phyloP scores from a whole-genome alignment of 352 stramenopile genomes.

The Pseudoperonospora humuli region DNA sequence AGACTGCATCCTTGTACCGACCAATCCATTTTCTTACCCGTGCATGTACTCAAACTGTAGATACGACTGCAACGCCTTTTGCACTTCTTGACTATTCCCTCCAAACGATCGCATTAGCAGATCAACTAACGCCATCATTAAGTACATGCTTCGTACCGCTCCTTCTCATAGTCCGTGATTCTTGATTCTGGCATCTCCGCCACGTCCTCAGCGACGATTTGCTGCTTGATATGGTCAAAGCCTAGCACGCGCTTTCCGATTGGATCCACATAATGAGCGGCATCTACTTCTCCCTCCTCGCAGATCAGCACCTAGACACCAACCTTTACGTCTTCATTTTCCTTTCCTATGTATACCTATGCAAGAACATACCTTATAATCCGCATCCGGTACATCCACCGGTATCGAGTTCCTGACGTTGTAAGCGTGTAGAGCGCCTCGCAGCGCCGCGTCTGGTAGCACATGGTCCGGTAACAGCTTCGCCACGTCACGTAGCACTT shows the following conservation, averaged over 20 bases:
- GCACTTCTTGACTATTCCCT: conserved; percentile 20
- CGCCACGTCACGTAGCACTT: conserved; percentile 76
- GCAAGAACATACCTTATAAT: conserved; percentile 54
- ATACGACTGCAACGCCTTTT: conserved; percentile 74
- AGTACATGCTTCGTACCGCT: conserved; percentile 65
- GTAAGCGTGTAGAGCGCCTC: conserved; percentile 69
- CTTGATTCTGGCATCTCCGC: conserved; percentile 31
- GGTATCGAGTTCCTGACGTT: conserved; percentile 67
- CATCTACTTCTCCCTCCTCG: conserved; percentile 71
- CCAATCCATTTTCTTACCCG: conserved; percentile 12
- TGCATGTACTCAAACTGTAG: conserved; percentile 83
- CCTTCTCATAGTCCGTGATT: conserved; percentile 53
- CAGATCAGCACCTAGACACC: conserved; percentile 68
- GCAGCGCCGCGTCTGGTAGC: conserved; percentile 60
- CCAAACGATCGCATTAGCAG: no score
- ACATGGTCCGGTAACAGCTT: conserved; percentile 73
- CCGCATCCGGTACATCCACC: conserved; percentile 57
- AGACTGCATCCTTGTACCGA: neutral
- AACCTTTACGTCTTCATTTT: neutral
- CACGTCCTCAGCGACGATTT: conserved; percentile 47
- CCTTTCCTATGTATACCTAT: neutral
- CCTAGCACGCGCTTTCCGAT: conserved; percentile 63
- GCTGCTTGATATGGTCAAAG: conserved; percentile 84
- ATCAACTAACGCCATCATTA: no score
- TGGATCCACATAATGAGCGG: conserved; percentile 78